Conservation (phyloP, 2,329 filamentous ascomycete genomes). For the Ophiosphaerella narmari region DNA sequence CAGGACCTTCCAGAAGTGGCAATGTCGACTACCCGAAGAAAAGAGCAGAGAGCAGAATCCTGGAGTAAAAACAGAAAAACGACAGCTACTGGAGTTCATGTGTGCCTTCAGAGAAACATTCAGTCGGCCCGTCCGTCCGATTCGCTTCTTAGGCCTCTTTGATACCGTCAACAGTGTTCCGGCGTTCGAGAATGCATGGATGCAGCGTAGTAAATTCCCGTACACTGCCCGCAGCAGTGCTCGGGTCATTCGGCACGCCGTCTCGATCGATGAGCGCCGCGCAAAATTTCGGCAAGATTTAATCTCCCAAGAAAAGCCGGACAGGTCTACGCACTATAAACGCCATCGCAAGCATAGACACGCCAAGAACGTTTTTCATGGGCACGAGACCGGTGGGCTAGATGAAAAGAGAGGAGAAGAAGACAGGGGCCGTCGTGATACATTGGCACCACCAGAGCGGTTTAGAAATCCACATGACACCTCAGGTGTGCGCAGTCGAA, state of each 20-base stretch:
- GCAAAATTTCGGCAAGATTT: constrained; percentile 75
- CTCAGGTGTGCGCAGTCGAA: constrained; percentile 37
- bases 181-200: constrained; percentile 74
- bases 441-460: constrained; percentile 33
- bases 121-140: constrained; percentile 72
- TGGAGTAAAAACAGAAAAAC: constrained; percentile 56
- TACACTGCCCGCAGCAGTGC: constrained; percentile 63
- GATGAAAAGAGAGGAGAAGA: constrained; percentile 14
- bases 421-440: constrained; percentile 28
- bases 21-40: constrained; percentile 56
- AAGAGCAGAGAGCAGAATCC: constrained; percentile 36
- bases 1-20: constrained; percentile 72
- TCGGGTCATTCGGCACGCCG: constrained; percentile 68
- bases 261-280: constrained; percentile 71
- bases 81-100: constrained; percentile 74
- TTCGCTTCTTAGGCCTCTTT: constrained; percentile 78
- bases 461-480: constrained; percentile 42
- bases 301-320: constrained; percentile 55
- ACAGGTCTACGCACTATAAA: constrained; percentile 32
- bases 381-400: constrained; percentile 12
- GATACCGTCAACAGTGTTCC: constrained; percentile 83
- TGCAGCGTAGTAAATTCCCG: constrained; percentile 77
- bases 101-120: constrained; percentile 82
- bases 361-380: constrained; percentile 12
- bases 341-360: constrained; percentile 30